Conservation (phyloP, 2,329 filamentous ascomycete species). For the Macroventuria anomochaeta region DNA sequence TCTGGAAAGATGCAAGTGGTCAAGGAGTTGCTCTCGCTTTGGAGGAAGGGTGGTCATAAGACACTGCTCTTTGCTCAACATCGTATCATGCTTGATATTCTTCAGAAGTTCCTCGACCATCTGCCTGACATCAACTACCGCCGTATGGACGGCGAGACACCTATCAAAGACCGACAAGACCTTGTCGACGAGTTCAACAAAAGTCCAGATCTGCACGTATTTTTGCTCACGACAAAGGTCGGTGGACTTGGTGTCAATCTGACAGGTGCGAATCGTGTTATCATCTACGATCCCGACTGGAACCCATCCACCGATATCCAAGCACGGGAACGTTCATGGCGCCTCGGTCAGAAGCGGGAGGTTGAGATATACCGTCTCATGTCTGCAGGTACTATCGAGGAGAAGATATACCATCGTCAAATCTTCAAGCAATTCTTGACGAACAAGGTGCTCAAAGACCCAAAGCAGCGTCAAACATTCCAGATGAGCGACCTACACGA, state of each 20-base stretch:
- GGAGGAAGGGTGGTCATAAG: conserved; percentile 93
- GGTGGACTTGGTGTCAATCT: conserved; percentile 93
- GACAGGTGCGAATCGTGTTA: conserved; percentile 92
- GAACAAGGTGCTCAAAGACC: conserved; percentile 93
- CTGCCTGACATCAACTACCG: conserved; percentile 76
- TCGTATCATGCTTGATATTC: conserved; percentile 92
- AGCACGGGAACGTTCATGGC: conserved; percentile 93
- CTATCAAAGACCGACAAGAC: conserved; percentile 84
- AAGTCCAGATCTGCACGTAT: conserved; percentile 78
- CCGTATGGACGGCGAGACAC: conserved; percentile 92
- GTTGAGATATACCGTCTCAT: conserved; percentile 98
- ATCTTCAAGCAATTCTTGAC: conserved; percentile 98
- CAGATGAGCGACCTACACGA: conserved; percentile 90
- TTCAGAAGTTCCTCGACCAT: conserved; percentile 77
- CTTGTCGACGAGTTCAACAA: conserved; percentile 95
- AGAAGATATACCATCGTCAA: conserved; percentile 98
- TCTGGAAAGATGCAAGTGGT: conserved; percentile 98
- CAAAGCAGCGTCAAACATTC: conserved; percentile 90
- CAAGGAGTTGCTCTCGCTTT: conserved; percentile 83
- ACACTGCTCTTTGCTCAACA: conserved; percentile 92
- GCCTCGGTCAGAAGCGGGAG: conserved; percentile 90
- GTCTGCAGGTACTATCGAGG: conserved; percentile 96
- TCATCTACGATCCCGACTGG: conserved; percentile 99
- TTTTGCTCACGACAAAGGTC: conserved; percentile 93
- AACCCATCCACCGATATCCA: conserved; percentile 97